phyloP scores from a whole-genome alignment of 139 green algal genomes.

The Zygnema cylindricum region DNA sequence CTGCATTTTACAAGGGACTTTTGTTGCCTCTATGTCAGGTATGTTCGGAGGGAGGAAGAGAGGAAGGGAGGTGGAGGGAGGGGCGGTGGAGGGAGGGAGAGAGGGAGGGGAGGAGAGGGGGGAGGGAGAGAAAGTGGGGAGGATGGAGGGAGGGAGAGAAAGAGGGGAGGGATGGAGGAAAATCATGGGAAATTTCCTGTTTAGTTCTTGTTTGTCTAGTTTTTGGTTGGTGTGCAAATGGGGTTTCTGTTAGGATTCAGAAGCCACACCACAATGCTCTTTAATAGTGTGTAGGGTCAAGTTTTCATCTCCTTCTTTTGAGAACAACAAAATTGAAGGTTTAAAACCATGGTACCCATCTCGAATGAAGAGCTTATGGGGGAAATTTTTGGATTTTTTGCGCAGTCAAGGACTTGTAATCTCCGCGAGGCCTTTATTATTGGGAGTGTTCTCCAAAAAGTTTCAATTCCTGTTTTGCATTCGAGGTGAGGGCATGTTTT shows the following conservation, averaged over 20 bases:
- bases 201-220: no score
- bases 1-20: constrained; percentile 96
- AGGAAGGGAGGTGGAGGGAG: neutral
- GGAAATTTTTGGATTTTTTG: neutral
- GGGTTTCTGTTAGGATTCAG: no score
- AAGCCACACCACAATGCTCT: no score
- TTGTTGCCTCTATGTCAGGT: constrained; percentile 86
- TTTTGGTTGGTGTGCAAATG: no score
- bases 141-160: neutral
- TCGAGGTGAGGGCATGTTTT: constrained; percentile 68
- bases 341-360: neutral
- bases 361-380: neutral
- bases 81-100: neutral
- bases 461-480: constrained; percentile 92
- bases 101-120: neutral
- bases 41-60: neutral
- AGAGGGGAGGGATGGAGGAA: no score
- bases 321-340: neutral
- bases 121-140: neutral
- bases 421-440: constrained; percentile 96
- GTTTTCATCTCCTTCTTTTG: neutral
- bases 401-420: constrained; percentile 65
- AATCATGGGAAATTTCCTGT: no score
- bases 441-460: constrained; percentile 75
- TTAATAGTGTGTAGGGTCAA: no score